Percentiles rank a stretch among this genome's conserved stretches.
phyloP scores from a whole-genome alignment of 208 protist genomes.

The Trypanosomatidae sp. region DNA sequence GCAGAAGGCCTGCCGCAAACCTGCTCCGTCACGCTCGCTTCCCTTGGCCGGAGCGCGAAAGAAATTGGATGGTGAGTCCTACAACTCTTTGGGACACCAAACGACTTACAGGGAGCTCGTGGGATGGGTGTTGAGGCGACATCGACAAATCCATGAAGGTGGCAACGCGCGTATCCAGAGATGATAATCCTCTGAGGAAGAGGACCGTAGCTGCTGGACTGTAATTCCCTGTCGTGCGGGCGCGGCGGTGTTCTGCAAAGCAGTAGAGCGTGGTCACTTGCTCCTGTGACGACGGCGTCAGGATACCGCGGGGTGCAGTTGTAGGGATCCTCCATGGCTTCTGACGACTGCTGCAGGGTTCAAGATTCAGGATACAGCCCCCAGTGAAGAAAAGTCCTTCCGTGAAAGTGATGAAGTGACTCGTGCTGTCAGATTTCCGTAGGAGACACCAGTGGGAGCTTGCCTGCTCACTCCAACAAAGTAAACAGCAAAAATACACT shows the following conservation, averaged over 20 bases:
- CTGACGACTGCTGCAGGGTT: neutral
- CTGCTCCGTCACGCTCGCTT: neutral
- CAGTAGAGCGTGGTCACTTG: neutral
- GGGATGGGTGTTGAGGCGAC: neutral
- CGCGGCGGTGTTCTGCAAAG: neutral
- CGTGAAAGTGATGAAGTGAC: neutral
- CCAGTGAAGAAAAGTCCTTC: neutral
- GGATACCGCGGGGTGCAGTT: neutral
- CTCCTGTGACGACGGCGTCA: neutral
- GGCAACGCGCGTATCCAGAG: neutral
- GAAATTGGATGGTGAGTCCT: neutral
- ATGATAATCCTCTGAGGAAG: neutral
- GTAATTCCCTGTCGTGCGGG: neutral
- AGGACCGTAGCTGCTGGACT: neutral
- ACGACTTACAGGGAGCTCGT: neutral
- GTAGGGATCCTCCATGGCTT: slow-evolving; percentile 1
- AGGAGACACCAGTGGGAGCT: neutral
- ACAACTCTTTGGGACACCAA: neutral
- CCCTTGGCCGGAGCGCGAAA: neutral
- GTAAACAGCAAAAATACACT: neutral
- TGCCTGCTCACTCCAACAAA: neutral
- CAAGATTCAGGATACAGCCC: neutral
- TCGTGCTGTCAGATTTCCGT: neutral
- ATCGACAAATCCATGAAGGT: neutral
- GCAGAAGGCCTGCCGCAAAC: neutral